Conservation (phyloP, 2,329 filamentous ascomycete species). For the Ophiostoma triangulosporum region DNA sequence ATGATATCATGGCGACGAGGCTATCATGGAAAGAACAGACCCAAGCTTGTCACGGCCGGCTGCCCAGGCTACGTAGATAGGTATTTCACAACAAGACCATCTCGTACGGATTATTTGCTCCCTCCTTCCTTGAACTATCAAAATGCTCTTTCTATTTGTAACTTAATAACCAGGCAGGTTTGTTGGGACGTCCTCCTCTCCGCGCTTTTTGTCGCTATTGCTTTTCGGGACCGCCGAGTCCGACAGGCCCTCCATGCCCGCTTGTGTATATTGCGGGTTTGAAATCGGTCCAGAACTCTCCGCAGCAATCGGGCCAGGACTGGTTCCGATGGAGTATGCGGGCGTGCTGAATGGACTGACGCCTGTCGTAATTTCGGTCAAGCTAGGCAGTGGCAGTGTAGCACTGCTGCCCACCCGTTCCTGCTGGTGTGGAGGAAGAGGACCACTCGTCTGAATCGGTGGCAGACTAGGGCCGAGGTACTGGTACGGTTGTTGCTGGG, state of each 20-base stretch:
- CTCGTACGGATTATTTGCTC: no score
- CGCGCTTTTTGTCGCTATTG: no score
- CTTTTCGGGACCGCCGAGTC: no score
- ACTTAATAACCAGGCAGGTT: no score
- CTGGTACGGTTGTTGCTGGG: conserved; percentile 14
- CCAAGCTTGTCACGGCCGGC: no score
- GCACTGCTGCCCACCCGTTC: conserved; percentile 14
- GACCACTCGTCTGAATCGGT: conserved; percentile 32
- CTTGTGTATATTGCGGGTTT: neutral
- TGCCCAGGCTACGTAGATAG: no score
- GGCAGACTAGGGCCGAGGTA: conserved; percentile 30
- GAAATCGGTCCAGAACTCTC: conserved; percentile 16
- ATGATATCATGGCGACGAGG: neutral
- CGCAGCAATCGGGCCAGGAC: conserved; percentile 28
- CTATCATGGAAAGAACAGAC: no score
- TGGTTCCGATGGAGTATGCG: conserved; percentile 33
- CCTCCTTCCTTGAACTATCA: no score
- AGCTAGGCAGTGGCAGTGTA: conserved; percentile 44
- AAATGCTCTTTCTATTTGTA: no score
- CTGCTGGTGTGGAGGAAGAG: conserved; percentile 5
- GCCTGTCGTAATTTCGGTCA: conserved; percentile 51
- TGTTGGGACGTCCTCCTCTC: no score
- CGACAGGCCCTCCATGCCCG: neutral
- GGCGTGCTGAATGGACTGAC: conserved; percentile 47
- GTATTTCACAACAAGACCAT: no score